Percentiles rank a stretch among this genome's conserved stretches.
These are phyloP conservation scores for Nannochloris sp. DNA, from an alignment of 139 green algal genomes.

Conservation along the genomic window DNA sequence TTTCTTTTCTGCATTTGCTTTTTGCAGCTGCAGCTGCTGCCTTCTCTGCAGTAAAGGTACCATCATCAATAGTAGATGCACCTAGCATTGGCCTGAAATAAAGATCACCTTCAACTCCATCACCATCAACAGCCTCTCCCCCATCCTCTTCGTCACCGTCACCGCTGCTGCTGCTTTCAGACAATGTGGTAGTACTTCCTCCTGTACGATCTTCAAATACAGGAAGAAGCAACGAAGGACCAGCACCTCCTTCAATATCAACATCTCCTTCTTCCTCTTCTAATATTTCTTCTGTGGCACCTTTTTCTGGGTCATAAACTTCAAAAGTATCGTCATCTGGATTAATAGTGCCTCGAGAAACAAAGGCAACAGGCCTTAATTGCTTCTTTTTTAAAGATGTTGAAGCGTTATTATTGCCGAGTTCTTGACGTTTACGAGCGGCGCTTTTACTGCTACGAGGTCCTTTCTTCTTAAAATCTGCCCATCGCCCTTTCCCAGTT, in stretches of 20 bases:
- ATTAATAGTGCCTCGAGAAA: slow-evolving; percentile 3
- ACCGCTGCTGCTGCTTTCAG: neutral
- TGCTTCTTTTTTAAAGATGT: too few species aligned
- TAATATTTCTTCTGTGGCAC: neutral
- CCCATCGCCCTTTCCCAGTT: too few species aligned
- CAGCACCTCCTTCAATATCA: too few species aligned
- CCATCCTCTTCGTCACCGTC: neutral
- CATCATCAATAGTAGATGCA: too few species aligned
- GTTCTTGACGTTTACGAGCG: too few species aligned
- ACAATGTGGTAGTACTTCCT: too few species aligned
- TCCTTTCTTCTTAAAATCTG: too few species aligned
- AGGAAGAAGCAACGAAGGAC: too few species aligned
- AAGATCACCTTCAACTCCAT: neutral
- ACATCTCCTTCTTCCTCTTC: neutral
- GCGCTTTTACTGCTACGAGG: too few species aligned
- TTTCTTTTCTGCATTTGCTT: neutral
- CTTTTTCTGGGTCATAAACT: slow-evolving; percentile 1
- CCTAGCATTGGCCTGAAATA: too few species aligned
- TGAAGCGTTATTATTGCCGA: too few species aligned
- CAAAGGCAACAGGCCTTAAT: slow-evolving; percentile 8
- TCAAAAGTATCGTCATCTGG: neutral
- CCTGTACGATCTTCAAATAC: too few species aligned
- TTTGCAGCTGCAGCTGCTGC: neutral
- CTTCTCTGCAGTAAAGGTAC: slow-evolving; percentile 2
- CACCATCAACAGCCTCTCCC: neutral